Evolutionary conservation across 768 basidiomycete genomes (phyloP), one percentile per base, ranked within the genome.

Genomic region (Boletus sensibilis): DNA sequence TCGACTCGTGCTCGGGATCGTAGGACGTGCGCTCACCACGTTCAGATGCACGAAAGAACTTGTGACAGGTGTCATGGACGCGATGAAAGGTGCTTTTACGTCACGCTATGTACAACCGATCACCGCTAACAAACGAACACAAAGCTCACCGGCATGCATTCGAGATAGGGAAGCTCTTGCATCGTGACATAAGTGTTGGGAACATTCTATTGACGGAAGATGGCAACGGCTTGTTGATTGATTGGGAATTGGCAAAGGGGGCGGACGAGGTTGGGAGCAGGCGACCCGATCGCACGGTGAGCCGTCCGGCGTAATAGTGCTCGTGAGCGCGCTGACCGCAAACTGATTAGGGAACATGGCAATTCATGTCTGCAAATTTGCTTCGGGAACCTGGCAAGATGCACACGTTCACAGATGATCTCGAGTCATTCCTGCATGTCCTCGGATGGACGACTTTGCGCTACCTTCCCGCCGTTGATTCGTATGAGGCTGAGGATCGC

Each of bases 371-470:
- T 38, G 38, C 38, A 38, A 38, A 38, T 5, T 6, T 18, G 1
- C 29, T 44, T 25, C 16, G 3, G 12, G 13, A 7, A 3, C 50
- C 60, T 11, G 23, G 25, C 13, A 66, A 64, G 20, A 16, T 41
- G 4, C 71, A 71, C 34, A 41, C 37, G 0, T 48, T 71, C 35
- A 52, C 63, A 31, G 71, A 74, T 38, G 72, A 74, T 42, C 44
- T 74, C 12, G 67, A 74, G 47, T 74, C 74, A 0, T 70, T 73
- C 50, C 38, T 61, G 13, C 60, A 64, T 20, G 29, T 57, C 14
- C 31, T 54, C 1, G 46, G 23, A 14, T 54, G 49, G 49, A 51
- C 23, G 0, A 46, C n/a, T 5, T 5, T 54, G 18, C 9, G 39
- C 14, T 54, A 48, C 23, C 21, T 54, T 12, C 45, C 53, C 3